Conservation (phyloP, 2,329 filamentous ascomycete genomes). For the Trichophaea hybrida region DNA sequence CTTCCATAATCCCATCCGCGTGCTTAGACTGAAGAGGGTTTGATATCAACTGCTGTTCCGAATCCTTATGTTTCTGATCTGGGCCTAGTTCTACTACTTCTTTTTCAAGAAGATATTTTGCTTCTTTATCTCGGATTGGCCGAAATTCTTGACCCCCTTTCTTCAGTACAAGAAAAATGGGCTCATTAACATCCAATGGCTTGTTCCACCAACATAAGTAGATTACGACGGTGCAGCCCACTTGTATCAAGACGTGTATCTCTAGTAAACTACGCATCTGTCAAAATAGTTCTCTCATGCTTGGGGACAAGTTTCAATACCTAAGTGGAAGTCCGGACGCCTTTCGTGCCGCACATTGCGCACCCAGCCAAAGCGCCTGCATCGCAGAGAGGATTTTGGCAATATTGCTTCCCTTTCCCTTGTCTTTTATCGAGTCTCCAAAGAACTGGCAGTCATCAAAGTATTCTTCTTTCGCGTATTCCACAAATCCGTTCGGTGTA, state of each 20-base stretch:
- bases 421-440: conserved; percentile 10
- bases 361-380: conserved; percentile 18
- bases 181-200: conserved; percentile 8
- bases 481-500: conserved; percentile 7
- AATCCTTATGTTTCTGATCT: background rate
- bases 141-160: background rate
- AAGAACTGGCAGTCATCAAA: background rate
- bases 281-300: background rate
- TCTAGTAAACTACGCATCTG: conserved; percentile 3
- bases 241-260: conserved; percentile 10
- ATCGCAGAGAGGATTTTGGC: conserved; percentile 13
- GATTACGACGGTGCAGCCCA: conserved; percentile 4
- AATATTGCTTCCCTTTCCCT: conserved; percentile 19
- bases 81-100: background rate
- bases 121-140: background rate
- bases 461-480: conserved; percentile 1
- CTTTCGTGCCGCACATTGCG: conserved; percentile 13
- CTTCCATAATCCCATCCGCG: background rate
- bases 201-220: conserved; percentile 9
- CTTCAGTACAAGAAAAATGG: background rate
- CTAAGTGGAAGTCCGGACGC: conserved; percentile 9
- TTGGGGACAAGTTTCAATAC: background rate
- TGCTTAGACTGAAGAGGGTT: background rate
- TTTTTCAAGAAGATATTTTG: background rate
- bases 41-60: background rate